phyloP scores from a whole-genome alignment of 2,329 filamentous ascomycete species.

The Colletotrichum australisinense region DNA sequence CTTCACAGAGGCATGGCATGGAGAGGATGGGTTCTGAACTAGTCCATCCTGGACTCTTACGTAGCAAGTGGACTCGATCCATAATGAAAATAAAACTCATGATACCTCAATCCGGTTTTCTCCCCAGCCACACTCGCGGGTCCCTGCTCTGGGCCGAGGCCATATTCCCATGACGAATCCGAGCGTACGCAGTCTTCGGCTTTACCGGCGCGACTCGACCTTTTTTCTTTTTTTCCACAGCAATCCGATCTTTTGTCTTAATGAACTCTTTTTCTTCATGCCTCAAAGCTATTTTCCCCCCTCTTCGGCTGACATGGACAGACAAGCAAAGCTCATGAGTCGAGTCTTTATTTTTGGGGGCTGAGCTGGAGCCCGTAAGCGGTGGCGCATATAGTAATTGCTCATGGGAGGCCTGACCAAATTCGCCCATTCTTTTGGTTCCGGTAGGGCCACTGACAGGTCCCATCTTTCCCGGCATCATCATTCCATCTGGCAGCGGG shows the following conservation, averaged over 20 bases:
- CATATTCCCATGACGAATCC: background rate
- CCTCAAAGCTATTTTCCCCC: background rate
- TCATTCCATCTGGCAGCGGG: background rate
- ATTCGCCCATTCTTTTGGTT: too few species aligned
- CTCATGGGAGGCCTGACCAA: background rate
- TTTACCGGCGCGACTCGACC: background rate
- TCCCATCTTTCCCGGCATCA: background rate
- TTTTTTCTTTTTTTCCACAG: background rate
- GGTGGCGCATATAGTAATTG: background rate
- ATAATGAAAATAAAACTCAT: background rate
- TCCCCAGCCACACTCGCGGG: background rate
- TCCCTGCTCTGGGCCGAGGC: background rate
- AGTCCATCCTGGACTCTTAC: background rate
- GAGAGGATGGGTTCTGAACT: too few species aligned
- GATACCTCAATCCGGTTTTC: background rate
- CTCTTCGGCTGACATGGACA: background rate
- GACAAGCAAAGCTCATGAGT: background rate
- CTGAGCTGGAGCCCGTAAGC: background rate
- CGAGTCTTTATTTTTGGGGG: background rate
- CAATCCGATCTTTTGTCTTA: conserved; percentile 13
- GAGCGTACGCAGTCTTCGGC: background rate
- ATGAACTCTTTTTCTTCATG: background rate
- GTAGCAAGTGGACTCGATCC: conserved; percentile 4
- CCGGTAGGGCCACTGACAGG: background rate
- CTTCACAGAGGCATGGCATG: background rate